phyloP scores from a whole-genome alignment of 352 stramenopile species.

The Phytophthora nicotianae region DNA sequence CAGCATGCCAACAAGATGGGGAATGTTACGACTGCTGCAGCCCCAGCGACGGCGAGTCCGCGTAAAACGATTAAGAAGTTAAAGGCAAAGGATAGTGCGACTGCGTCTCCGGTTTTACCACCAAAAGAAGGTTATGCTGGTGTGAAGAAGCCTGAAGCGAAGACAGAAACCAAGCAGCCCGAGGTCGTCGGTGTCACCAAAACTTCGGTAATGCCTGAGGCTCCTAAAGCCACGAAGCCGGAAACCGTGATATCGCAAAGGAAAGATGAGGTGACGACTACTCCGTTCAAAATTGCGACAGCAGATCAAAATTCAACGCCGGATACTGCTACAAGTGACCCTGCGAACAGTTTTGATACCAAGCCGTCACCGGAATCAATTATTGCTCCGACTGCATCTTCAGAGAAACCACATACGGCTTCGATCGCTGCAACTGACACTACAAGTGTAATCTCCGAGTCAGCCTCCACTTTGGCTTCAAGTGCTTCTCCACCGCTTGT shows the following conservation, averaged over 20 bases:
- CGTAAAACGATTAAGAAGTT: slow-evolving; percentile 13
- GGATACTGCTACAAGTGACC: not conserved
- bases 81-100: not conserved
- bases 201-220: not conserved
- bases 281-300: not conserved
- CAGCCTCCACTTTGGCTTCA: not conserved
- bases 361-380: not conserved
- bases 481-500: not conserved
- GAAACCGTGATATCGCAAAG: not conserved
- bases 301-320: not conserved
- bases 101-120: not conserved
- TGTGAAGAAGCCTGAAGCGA: not conserved
- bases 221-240: not conserved
- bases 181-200: not conserved
- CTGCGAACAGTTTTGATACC: not conserved
- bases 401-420: not conserved
- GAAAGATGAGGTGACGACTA: not conserved
- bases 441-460: not conserved
- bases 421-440: not conserved
- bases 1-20: slow-evolving; percentile 8
- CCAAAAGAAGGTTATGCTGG: not conserved
- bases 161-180: not conserved
- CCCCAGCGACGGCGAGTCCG: slow-evolving; percentile 9
- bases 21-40: not conserved
- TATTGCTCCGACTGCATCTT: not conserved